These are phyloP conservation scores for Microbotryum lychnidis-dioicae DNA, from an alignment of 1,284 basidiomycete genomes.

Conservation along the genomic window DNA sequence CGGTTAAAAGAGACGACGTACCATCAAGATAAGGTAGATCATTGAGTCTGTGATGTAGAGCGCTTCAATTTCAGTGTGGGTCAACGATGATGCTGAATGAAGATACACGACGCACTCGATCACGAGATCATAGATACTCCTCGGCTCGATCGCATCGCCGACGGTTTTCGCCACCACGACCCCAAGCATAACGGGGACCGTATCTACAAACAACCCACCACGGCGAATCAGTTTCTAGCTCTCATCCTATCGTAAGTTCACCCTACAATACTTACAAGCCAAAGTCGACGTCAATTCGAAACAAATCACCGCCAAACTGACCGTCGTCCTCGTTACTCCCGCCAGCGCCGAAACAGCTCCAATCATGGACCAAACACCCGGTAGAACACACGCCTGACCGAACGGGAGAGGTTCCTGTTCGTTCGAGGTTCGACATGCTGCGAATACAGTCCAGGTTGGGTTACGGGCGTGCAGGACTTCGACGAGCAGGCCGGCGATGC, in stretches of 20 bases:
- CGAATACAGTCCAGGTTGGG: constrained; percentile 58
- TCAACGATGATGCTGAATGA: not conserved
- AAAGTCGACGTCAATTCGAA: constrained; percentile 66
- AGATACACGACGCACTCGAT: constrained; percentile 56
- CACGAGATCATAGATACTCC: constrained; percentile 58
- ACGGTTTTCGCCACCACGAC: constrained; percentile 84
- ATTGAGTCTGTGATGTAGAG: constrained; percentile 45
- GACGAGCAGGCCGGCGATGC: constrained; percentile 75
- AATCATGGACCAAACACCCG: constrained; percentile 47
- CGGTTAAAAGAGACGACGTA: constrained; percentile 44
- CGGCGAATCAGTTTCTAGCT: too few relatives aligned
- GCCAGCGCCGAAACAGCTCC: constrained; percentile 41
- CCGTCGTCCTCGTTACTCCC: constrained; percentile 60
- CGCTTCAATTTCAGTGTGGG: too few relatives aligned
- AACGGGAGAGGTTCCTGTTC: constrained; percentile 30
- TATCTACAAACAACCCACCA: constrained; percentile 47
- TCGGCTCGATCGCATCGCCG: constrained; percentile 35
- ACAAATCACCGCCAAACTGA: constrained; percentile 93
- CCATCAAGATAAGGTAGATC: constrained; percentile 80
- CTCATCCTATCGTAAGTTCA: too few relatives aligned
- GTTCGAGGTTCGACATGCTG: constrained; percentile 46
- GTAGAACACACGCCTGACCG: constrained; percentile 38
- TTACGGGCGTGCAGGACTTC: constrained; percentile 66
- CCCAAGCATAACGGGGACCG: constrained; percentile 82
- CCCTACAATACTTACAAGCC: not conserved